These are phyloP conservation scores for Alternaria conjuncta DNA, from an alignment of 2,329 filamentous ascomycete species.

Conservation along the genomic window DNA sequence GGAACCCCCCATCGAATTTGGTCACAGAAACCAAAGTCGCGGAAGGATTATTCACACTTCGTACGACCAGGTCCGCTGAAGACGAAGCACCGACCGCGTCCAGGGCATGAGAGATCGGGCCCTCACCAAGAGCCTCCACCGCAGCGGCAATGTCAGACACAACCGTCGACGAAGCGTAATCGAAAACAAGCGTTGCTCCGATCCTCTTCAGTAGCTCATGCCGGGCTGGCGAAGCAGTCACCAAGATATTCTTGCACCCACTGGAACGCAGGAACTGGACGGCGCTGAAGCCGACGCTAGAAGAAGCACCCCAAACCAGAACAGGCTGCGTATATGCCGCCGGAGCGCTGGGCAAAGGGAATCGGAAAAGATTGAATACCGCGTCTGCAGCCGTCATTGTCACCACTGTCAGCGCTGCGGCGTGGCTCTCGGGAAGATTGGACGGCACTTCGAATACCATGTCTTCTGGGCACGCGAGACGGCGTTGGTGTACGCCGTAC, in stretches of 20 bases:
- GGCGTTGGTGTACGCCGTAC: conserved; percentile 58
- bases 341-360: conserved; percentile 58
- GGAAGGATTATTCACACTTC: neutral
- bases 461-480: conserved; percentile 57
- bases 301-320: conserved; percentile 19
- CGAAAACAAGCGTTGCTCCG: conserved; percentile 16
- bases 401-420: conserved; percentile 60
- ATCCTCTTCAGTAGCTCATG: conserved; percentile 8
- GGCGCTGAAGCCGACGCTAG: conserved; percentile 12
- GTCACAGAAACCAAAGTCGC: neutral
- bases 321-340: conserved; percentile 40
- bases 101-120: neutral
- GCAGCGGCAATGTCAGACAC: conserved; percentile 1
- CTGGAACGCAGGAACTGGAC: conserved; percentile 9
- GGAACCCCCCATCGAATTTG: conserved; percentile 1
- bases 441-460: conserved; percentile 48
- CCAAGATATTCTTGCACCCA: conserved; percentile 13
- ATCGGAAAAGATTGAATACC: conserved; percentile 54
- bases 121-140: conserved; percentile 1
- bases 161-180: conserved; percentile 10
- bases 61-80: neutral
- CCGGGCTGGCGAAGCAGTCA: conserved; percentile 17
- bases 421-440: conserved; percentile 49
- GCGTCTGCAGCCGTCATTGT: conserved; percentile 63
- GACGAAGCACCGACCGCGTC: neutral